phyloP scores from a whole-genome alignment of 371 early-diverging fungal genomes.

The Batkoa obscura region DNA sequence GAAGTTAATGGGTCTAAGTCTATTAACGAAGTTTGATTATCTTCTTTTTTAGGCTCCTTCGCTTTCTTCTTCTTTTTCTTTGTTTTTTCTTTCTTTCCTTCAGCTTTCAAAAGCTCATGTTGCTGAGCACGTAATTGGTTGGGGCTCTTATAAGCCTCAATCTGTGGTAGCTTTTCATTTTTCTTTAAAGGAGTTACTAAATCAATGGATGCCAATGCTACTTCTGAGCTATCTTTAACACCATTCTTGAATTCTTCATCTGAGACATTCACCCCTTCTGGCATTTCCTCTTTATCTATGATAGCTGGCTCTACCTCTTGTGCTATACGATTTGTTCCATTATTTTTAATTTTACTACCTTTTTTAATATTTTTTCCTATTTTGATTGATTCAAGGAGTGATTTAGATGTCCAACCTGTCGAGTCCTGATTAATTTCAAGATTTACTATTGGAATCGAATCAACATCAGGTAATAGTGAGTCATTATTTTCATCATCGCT shows the following conservation, averaged over 20 bases:
- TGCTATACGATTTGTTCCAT: constrained; percentile 13
- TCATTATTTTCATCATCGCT: neutral
- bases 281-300: constrained; percentile 11
- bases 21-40: neutral
- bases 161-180: constrained; percentile 35
- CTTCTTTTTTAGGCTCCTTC: constrained; percentile 1
- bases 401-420: neutral
- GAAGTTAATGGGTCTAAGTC: neutral
- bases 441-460: constrained; percentile 57
- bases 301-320: neutral
- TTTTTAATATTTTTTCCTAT: neutral
- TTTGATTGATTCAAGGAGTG: neutral
- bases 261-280: constrained; percentile 6
- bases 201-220: constrained; percentile 27
- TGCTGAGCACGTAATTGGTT: constrained; percentile 17
- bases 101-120: constrained; percentile 13
- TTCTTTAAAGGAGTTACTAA: constrained; percentile 34
- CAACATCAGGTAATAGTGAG: constrained; percentile 39
- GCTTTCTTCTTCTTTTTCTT: constrained; percentile 16
- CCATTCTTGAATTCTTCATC: constrained; percentile 6
- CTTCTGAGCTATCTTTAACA: constrained; percentile 6
- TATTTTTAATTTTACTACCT: constrained; percentile 8
- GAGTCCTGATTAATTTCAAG: neutral
- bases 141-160: constrained; percentile 33
- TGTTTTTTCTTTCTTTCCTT: constrained; percentile 28